Evolutionary conservation across 2,329 filamentous ascomycete species (phyloP), one percentile per base, ranked within the genome.

Genomic region (Botrytis cinerea): DNA sequence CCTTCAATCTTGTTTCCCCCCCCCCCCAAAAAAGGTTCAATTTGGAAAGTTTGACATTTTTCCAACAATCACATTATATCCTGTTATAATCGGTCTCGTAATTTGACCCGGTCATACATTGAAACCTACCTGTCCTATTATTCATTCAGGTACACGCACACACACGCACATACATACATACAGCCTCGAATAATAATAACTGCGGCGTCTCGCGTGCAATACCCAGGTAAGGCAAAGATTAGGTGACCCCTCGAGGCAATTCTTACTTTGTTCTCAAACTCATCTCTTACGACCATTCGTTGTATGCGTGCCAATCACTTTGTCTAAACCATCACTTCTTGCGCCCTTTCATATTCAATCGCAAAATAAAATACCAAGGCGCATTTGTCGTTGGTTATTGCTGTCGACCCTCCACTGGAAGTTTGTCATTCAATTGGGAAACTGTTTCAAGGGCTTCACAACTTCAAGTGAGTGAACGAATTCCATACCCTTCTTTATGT

Each of bases 141-240:
- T 28, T 35, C 28, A 6, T 18, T 28, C 51, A 51, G 51, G 51
- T 54, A 54, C 51, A 54, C n/a, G n/a, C 51, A 54, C 14, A 54
- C 51, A 10, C 51, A n/a, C 48, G n/a, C 7, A 35, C 35, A 45
- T 12, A 45, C 43, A 45, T 12, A 45, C 43, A 45, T 45, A 28
- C 51, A 54, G 18, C 25, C n/a, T 69, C 62, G 32, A 38, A 43
- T 18, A 60, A 72, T 22, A 69, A 72, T 72, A 46, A 38, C 51
- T 69, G 71, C 63, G 63, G 71, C 54, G 63, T 72, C 71, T 72
- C 63, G 71, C 71, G 63, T 72, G 63, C 51, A 51, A 57, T 69
- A 48, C 25, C 71, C 43, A 61, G 51, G 51, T 72, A 72, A 72
- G 51, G 71, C 62, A 60, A 68, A 60, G 22, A 61, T 72, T 61